Conservation (phyloP, 768 basidiomycete genomes). For the Chalciporus sphaerocephalus region DNA sequence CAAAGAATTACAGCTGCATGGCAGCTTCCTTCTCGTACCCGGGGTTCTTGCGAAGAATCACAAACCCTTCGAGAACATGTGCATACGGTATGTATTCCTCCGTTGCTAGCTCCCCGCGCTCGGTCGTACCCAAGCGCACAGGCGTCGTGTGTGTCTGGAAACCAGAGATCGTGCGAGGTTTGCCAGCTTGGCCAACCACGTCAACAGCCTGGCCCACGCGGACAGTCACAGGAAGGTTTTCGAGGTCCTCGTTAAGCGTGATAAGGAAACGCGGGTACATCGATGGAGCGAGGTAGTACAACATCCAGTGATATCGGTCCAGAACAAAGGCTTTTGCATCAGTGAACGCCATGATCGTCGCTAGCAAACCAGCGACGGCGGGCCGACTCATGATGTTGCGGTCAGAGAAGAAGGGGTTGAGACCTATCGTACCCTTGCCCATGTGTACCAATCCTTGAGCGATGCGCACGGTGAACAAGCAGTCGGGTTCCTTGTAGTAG, state of each 20-base stretch:
- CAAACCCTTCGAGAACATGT: constrained; percentile 88
- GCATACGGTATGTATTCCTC: constrained; percentile 94
- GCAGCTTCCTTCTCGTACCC: constrained; percentile 84
- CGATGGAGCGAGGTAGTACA: constrained; percentile 90
- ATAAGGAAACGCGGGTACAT: constrained; percentile 99
- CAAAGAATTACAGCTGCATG: constrained; percentile 59
- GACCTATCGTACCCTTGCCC: constrained; percentile 97
- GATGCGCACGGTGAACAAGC: constrained; percentile 92
- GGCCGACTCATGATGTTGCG: constrained; percentile 84
- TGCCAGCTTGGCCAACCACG: constrained; percentile 96
- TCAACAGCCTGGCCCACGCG: constrained; percentile 97
- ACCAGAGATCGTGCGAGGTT: constrained; percentile 91
- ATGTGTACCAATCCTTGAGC: constrained; percentile 97
- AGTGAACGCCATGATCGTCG: constrained; percentile 87
- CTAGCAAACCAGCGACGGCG: constrained; percentile 84
- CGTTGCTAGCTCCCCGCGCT: constrained; percentile 92
- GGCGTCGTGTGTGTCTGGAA: constrained; percentile 99
- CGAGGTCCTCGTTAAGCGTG: constrained; percentile 89
- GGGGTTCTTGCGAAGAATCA: constrained; percentile 88
- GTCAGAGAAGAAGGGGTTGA: constrained; percentile 96
- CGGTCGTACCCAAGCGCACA: constrained; percentile 90
- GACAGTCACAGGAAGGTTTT: constrained; percentile 83
- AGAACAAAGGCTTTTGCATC: constrained; percentile 90
- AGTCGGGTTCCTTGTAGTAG: constrained; percentile 96
- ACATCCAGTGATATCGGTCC: constrained; percentile 97